phyloP scores from a whole-genome alignment of 345 rosid genomes.

The Lepidium didymum region DNA sequence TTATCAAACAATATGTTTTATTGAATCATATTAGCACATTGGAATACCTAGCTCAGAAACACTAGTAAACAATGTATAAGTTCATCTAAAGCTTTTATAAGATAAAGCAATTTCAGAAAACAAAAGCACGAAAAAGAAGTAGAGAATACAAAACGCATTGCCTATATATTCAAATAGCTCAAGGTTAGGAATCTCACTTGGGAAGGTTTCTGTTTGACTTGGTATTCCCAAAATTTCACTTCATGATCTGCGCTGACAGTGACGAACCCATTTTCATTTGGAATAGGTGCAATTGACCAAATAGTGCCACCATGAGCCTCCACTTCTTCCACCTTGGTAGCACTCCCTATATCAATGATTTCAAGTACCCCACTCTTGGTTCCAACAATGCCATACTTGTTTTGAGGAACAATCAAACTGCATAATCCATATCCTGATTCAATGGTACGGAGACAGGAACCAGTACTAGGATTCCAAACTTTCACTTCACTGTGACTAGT shows the following conservation, averaged over 20 bases:
- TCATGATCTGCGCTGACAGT: constrained; percentile 96
- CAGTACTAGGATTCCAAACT: constrained; percentile 95
- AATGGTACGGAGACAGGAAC: constrained; percentile 85
- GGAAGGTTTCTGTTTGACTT: constrained; percentile 53
- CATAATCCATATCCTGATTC: constrained; percentile 91
- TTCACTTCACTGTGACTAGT: constrained; percentile 90
- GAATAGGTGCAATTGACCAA: constrained; percentile 62
- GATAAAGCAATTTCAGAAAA: neutral
- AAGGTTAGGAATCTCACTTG: constrained; percentile 40
- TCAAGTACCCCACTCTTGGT: constrained; percentile 84
- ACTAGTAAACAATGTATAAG: neutral
- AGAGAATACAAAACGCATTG: neutral
- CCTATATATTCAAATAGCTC: neutral
- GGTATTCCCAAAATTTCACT: constrained; percentile 90
- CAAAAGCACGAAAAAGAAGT: neutral
- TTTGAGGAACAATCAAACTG: constrained; percentile 79
- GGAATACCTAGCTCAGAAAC: neutral
- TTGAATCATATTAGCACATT: neutral
- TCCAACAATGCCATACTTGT: constrained; percentile 82
- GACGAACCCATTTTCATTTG: constrained; percentile 74
- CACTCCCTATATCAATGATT: constrained; percentile 81
- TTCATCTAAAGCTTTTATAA: neutral
- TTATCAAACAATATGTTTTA: neutral
- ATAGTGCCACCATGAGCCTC: constrained; percentile 92
- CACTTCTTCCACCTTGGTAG: constrained; percentile 56